phyloP scores from a whole-genome alignment of 352 stramenopile species.

The Phytophthora foliorum region DNA sequence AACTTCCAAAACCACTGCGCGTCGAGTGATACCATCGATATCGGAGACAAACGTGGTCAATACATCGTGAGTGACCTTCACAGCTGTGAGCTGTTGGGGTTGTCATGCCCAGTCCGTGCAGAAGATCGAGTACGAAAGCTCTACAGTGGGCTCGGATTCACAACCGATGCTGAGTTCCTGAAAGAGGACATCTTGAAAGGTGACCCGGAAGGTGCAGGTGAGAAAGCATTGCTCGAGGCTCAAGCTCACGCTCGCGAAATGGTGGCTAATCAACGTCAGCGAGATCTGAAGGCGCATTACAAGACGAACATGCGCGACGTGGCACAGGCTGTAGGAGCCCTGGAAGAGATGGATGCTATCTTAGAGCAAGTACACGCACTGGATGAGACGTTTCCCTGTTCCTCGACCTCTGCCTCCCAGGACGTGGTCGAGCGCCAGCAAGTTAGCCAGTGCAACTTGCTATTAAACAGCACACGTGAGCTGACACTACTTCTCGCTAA shows the following conservation, averaged over 20 bases:
- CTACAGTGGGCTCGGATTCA: conserved; percentile 70
- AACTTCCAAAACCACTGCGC: conserved; percentile 45
- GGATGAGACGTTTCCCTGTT: conserved; percentile 37
- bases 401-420: neutral
- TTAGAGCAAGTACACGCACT: conserved; percentile 47
- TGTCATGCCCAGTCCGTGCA: conserved; percentile 59
- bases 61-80: conserved; percentile 16
- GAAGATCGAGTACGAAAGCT: conserved; percentile 55
- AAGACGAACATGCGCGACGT: conserved; percentile 60
- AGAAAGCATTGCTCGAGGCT: conserved; percentile 70
- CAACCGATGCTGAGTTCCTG: conserved; percentile 49
- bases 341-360: conserved; percentile 71
- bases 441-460: conserved; percentile 28
- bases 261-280: conserved; percentile 56
- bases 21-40: conserved; percentile 3
- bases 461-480: conserved; percentile 53
- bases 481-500: conserved; percentile 59
- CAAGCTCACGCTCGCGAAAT: conserved; percentile 56
- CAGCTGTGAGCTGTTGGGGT: conserved; percentile 49
- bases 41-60: neutral
- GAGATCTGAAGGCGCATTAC: conserved; percentile 70
- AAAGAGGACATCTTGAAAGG: conserved; percentile 76
- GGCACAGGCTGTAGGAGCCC: conserved; percentile 58
- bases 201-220: conserved; percentile 66
- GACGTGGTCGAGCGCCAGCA: conserved; percentile 7